Base-by-base conservation (phyloP, 2,329 filamentous ascomycete species). In the Chaetomium olivaceum region DNA sequence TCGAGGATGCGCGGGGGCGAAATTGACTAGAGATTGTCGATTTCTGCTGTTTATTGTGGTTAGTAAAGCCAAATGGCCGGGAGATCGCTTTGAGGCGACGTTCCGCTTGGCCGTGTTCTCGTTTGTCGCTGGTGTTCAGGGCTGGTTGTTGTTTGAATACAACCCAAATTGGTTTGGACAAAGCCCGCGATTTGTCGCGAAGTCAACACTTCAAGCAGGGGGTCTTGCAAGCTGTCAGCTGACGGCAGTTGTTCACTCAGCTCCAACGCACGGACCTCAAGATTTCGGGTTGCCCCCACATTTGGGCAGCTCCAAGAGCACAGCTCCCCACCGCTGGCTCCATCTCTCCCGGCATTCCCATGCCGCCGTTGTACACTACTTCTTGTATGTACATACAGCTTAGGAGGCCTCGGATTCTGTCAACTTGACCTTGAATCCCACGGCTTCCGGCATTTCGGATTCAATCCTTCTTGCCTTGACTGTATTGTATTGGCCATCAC, bases 1-100 rank as follows among this genome's bases (percentile, higher is more conserved):
- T 43, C 39, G 4, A n/a, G 39, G 16, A 43, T 43, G 16, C 39
- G 39, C 16, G 39, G 39, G 39, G 39, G 39, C 39, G 39, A n/a
- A 5, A 43, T n/a, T 43, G 39, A 16, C 16, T 43, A 7, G 5
- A 43, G 16, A 43, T 8, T 43, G 39, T 43, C 39, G 39, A n/a
- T 64, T 57, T 57, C 65, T 71, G 69, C 69, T 70, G 51, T 66
- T 56, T 65, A 31, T 52, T 25, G 43, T 19, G 63, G 68, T 73
- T 73, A 73, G 73, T 74, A 71, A 60, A 62, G 63, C 69, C 66
- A 64, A 52, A 50, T 66, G 74, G 75, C 76, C 76, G 70, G 69
- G 73, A 72, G 72, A 71, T 71, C 67, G 58, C 65, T 29, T 56
- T 7, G 52, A 50, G 54, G 25, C 25, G 19, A 46, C 54, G 52